Evolutionary conservation across 768 basidiomycete species (phyloP).

Genomic region (Cystofilobasidium capitatum): DNA sequence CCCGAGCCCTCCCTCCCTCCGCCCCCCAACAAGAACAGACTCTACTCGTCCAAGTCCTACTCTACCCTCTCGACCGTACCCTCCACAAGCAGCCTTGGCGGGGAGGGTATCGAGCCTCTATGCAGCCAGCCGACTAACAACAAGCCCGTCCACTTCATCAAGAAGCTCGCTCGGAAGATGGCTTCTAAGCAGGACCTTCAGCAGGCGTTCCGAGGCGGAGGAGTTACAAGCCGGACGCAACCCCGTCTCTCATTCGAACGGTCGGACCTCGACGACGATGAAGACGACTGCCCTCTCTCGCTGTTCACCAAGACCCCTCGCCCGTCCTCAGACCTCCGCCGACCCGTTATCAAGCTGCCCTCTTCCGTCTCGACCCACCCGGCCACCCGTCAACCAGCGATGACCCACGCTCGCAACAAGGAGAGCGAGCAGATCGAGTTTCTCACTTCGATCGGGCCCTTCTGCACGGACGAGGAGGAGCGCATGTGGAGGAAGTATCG

Average conservation of each 20-base stretch:
- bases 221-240: not conserved
- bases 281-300: not conserved
- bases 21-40: not conserved
- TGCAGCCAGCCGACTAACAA: too few relatives aligned
- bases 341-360: too few relatives aligned
- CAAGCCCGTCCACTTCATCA: not conserved
- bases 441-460: not conserved
- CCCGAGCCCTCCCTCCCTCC: not conserved
- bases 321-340: too few relatives aligned
- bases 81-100: too few relatives aligned
- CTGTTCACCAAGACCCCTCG: too few relatives aligned
- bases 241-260: not conserved
- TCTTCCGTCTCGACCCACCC: too few relatives aligned
- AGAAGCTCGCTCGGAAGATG: not conserved
- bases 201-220: not conserved
- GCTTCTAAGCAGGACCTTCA: not conserved
- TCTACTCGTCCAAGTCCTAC: not conserved
- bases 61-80: too few relatives aligned
- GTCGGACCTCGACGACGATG: not conserved
- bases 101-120: too few relatives aligned
- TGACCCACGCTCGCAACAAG: too few relatives aligned
- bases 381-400: too few relatives aligned
- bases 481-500: not conserved
- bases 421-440: too few relatives aligned
- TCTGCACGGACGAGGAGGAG: not conserved